A percentile compares a stretch with the other conserved stretches of the same genome.
These are phyloP conservation scores for Aspergillus fumigatus DNA, from an alignment of 2,329 filamentous ascomycete genomes.

Conservation along the genomic window DNA sequence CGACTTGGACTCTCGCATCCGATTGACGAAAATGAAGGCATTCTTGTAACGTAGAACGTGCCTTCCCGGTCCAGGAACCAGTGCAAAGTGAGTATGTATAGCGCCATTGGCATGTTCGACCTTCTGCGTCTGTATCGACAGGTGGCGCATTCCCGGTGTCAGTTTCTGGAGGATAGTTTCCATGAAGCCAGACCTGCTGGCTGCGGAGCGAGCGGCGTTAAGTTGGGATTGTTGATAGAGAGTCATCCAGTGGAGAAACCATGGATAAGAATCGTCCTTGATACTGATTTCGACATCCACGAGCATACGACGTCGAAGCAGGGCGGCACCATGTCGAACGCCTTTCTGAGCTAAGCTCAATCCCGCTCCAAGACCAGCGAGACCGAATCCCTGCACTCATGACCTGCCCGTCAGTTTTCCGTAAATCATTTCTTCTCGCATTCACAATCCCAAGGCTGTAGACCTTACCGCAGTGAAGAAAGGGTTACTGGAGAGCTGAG, in stretches of 20 bases:
- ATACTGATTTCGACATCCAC: constrained; percentile 95
- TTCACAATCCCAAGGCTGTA: neutral
- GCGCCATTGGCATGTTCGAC: constrained; percentile 62
- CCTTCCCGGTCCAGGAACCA: constrained; percentile 85
- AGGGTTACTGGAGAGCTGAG: constrained; percentile 45
- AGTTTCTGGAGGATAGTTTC: constrained; percentile 54
- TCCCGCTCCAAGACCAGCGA: constrained; percentile 80
- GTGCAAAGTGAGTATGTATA: constrained; percentile 72
- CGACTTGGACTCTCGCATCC: constrained; percentile 79
- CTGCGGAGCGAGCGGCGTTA: constrained; percentile 47
- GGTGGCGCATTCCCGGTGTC: constrained; percentile 58
- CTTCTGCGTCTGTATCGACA: constrained; percentile 62
- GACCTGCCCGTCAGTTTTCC: constrained; percentile 1
- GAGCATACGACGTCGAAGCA: constrained; percentile 78
- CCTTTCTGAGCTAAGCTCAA: constrained; percentile 77
- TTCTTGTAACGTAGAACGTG: constrained; percentile 83
- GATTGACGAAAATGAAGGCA: constrained; percentile 80
- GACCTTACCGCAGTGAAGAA: constrained; percentile 47
- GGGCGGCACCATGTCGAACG: constrained; percentile 63
- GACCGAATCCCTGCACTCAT: constrained; percentile 66
- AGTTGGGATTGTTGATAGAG: constrained; percentile 66
- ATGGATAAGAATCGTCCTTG: constrained; percentile 87
- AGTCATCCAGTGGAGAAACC: constrained; percentile 93
- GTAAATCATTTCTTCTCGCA: neutral
- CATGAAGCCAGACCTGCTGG: constrained; percentile 41